Percentiles rank a stretch among this genome's conserved stretches.
These are phyloP conservation scores for Cercophora samala DNA, from an alignment of 495 filamentous ascomycete species.

Conservation along the genomic window DNA sequence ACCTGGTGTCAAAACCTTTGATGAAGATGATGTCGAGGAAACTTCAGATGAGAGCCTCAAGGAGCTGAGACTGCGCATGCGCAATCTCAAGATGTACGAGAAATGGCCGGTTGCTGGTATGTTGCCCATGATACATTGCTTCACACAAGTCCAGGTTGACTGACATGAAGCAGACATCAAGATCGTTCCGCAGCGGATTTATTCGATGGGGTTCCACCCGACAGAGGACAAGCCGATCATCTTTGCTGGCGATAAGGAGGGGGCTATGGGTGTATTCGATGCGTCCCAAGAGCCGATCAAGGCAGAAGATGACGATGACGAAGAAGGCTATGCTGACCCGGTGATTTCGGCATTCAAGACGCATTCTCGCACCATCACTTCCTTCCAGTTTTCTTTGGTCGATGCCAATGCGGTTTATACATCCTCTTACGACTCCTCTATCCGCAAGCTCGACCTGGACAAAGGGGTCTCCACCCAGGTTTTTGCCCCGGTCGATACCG, in stretches of 20 bases:
- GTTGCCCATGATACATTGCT: slow-evolving; percentile 17
- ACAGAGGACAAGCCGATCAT: slow-evolving; percentile 78
- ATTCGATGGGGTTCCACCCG: slow-evolving; percentile 85
- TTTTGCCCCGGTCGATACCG: slow-evolving; percentile 66
- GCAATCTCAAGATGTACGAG: slow-evolving; percentile 73
- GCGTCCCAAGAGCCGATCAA: slow-evolving; percentile 65
- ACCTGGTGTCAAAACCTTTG: slow-evolving; percentile 79
- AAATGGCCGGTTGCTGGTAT: slow-evolving; percentile 72
- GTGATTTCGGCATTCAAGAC: slow-evolving; percentile 81
- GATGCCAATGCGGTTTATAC: slow-evolving; percentile 74
- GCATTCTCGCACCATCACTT: slow-evolving; percentile 83
- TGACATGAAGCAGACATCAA: slow-evolving; percentile 69
- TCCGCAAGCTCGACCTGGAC: slow-evolving; percentile 80
- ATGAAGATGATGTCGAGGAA: slow-evolving; percentile 70
- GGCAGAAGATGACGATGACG: slow-evolving; percentile 55
- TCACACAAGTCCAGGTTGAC: not conserved
- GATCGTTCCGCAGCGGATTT: slow-evolving; percentile 85
- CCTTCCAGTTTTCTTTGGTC: slow-evolving; percentile 70
- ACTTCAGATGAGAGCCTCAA: slow-evolving; percentile 76
- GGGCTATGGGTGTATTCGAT: slow-evolving; percentile 90
- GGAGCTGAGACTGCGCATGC: slow-evolving; percentile 76
- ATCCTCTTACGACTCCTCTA: slow-evolving; percentile 89
- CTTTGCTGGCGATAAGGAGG: slow-evolving; percentile 95
- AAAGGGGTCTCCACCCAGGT: slow-evolving; percentile 74
- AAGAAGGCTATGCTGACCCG: slow-evolving; percentile 54